Conservation (phyloP, 2,329 filamentous ascomycete species). For the Fusarium solani-melongenae region DNA sequence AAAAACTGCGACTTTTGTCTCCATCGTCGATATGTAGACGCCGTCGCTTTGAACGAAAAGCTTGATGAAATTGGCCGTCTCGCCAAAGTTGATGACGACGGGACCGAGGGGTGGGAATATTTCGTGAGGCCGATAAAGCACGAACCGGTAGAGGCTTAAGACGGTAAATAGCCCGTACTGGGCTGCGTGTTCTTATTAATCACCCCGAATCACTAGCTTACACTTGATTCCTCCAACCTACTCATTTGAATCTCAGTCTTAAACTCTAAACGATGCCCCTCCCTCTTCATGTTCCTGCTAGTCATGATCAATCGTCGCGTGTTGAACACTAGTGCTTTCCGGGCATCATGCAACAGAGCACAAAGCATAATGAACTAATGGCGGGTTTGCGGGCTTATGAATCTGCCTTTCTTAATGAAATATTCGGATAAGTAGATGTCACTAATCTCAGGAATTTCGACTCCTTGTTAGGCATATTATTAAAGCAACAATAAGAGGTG, state of each 20-base stretch:
- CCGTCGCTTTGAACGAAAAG: neutral
- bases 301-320: rapidly evolving
- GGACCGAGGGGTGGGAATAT: neutral
- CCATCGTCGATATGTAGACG: neutral
- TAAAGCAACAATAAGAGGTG: neutral
- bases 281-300: neutral
- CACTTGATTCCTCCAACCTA: neutral
- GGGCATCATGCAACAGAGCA: too few relatives aligned
- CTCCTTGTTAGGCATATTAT: neutral
- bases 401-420: neutral
- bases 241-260: neutral
- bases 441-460: neutral
- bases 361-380: too few relatives aligned
- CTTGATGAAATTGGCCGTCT: neutral
- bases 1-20: neutral
- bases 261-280: neutral
- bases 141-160: neutral
- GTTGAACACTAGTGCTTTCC: too few relatives aligned
- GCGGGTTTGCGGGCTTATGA: too few relatives aligned
- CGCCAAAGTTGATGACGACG: neutral
- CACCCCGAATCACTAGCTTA: neutral
- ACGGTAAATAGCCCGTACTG: neutral
- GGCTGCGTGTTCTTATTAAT: neutral
- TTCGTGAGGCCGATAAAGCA: neutral
- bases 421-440: neutral